These are phyloP conservation scores for Podospora tetraspora DNA, from an alignment of 495 filamentous ascomycete species.

Conservation along the genomic window DNA sequence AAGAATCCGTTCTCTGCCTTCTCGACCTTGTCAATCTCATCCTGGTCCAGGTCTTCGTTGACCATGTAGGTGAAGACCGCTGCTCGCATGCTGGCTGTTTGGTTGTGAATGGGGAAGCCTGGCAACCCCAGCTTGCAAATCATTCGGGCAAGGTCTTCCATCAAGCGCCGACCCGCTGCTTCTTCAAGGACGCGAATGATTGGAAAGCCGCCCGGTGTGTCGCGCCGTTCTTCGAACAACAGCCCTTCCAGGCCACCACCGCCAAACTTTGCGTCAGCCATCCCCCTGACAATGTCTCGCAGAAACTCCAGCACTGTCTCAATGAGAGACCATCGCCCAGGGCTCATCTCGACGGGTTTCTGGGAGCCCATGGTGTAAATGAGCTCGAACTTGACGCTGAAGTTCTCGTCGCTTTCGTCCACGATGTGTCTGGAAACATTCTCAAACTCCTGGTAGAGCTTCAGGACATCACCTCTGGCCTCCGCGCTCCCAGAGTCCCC, in stretches of 20 bases:
- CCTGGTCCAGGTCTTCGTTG: constrained; percentile 20
- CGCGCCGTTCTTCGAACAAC: constrained; percentile 9
- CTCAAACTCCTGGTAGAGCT: constrained; percentile 39
- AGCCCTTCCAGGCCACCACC: neutral
- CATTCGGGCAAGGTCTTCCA: constrained; percentile 26
- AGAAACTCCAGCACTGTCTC: constrained; percentile 46
- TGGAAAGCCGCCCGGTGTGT: constrained; percentile 32
- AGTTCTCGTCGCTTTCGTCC: constrained; percentile 64
- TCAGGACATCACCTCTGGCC: constrained; percentile 35
- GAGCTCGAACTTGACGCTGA: constrained; percentile 55
- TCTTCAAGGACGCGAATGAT: constrained; percentile 39
- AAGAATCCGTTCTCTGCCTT: constrained; percentile 34
- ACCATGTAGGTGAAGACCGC: constrained; percentile 44
- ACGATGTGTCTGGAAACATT: constrained; percentile 48
- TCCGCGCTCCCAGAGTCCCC: neutral
- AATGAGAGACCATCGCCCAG: constrained; percentile 55
- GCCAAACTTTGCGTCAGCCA: no score
- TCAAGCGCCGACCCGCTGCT: constrained; percentile 29
- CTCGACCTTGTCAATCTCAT: constrained; percentile 33
- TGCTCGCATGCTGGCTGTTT: constrained; percentile 29
- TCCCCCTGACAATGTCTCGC: constrained; percentile 14
- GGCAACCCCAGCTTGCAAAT: constrained; percentile 38
- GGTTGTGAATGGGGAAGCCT: constrained; percentile 40
- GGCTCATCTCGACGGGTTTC: constrained; percentile 48
- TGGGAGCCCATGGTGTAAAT: constrained; percentile 65